Base-by-base conservation (phyloP, 352 stramenopile genomes). In the Phytophthora megakarya region DNA sequence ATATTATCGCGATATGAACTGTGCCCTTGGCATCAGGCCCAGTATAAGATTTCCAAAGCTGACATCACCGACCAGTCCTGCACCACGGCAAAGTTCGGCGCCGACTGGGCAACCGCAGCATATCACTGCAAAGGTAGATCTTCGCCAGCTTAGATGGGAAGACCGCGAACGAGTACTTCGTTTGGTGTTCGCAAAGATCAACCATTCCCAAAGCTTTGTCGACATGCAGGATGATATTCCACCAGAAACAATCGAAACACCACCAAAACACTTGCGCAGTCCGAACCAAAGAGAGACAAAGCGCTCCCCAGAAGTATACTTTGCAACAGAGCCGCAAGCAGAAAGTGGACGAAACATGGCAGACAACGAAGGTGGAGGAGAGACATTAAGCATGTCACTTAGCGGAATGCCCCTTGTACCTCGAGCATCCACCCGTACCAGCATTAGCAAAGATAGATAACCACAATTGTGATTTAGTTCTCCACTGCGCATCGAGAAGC, bases 101-200 rank as follows among this genome's bases (percentile, higher is more conserved):
- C 18, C 58, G 22, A 59, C 39, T 21, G 50, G 47, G 3, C 38
- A 53, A 21, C 58, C 26, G 7, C 62, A 62, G 23, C 53, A 88
- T 52, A 80, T 82, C 39, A 84, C 72, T 40, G 79, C 86, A 26
- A 94, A 95, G 32, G 86, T 98, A n/a, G 86, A 97, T 43, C 67
- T 98, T 18, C 74, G 75, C 1, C 79, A 97, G 52, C 78, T 98
- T 23, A 87, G 76, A 28, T 97, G 89, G 87, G 87, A 95, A 35
- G 92, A 98, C 70, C 84, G 89, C 21, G 94, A 98, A 73, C 82
- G 87, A 39, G 92, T 98, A 32, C 76, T 98, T 37, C 80, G 93
- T 13, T 75, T 98, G n/a, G 77, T 98, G 37, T 98, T 98, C 51
- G 87, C 92, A 8, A 97, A 96, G 66, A 98, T 98, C 68, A 98